Evolutionary conservation across 305 asterid genomes (phyloP).

Genomic region (Fraxinus angustifolia): DNA sequence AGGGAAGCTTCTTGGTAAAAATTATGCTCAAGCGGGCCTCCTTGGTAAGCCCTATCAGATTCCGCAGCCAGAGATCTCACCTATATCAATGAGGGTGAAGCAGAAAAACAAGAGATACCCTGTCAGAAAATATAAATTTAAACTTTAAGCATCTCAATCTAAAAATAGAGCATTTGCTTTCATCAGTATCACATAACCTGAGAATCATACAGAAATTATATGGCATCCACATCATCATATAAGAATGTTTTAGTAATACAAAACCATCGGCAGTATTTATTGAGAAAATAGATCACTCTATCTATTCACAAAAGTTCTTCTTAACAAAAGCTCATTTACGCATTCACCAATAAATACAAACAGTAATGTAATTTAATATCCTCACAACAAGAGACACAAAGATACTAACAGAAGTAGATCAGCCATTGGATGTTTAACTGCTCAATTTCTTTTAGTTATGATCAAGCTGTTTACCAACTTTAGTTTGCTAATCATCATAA

Average conservation of each 20-base stretch:
- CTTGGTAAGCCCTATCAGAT: constrained; percentile 88
- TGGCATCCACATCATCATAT: background rate
- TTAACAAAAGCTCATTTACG: background rate
- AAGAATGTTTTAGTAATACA: background rate
- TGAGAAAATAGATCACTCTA: background rate
- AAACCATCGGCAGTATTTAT: background rate
- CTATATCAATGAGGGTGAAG: constrained; percentile 39
- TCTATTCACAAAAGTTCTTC: constrained; percentile 6
- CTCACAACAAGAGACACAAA: background rate
- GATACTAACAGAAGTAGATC: constrained; percentile 1
- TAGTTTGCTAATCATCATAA: background rate
- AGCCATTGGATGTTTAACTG: background rate
- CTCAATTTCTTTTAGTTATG: background rate
- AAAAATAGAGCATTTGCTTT: constrained; percentile 9
- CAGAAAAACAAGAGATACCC: constrained; percentile 18
- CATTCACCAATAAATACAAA: constrained; percentile 2
- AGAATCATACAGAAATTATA: background rate
- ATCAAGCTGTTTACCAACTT: background rate
- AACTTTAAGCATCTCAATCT: constrained; percentile 17
- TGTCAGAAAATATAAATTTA: constrained; percentile 6
- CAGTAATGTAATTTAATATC: background rate
- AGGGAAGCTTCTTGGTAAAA: constrained; percentile 50
- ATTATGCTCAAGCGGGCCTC: constrained; percentile 71
- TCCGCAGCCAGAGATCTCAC: constrained; percentile 94
- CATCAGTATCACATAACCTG: background rate